Conservation (phyloP, 176 grass and related monocot species). For the Zea mays region Zm-B73-REFERENCE-NAM-5.0 NC_050099.1:243224001-243224500, state of each 20-base stretch:
- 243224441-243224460: conserved; percentile 39
- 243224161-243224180: conserved; percentile 69
- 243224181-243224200: conserved; percentile 62
- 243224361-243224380: conserved; percentile 24
- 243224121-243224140: conserved; percentile 63
- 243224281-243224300: conserved; percentile 72
- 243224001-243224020: conserved; percentile 93
- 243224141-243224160: conserved; percentile 53
- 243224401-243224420: conserved; percentile 63
- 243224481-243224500: conserved; percentile 52
- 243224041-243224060: conserved; percentile 76
- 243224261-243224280: conserved; percentile 66
- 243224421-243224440: conserved; percentile 51
- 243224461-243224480: conserved; percentile 51
- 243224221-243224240: conserved; percentile 68
- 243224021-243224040: conserved; percentile 79
- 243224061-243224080: conserved; percentile 77
- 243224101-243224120: conserved; percentile 45
- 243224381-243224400: conserved; percentile 48
- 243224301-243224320: conserved; percentile 74
- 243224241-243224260: conserved; percentile 60
- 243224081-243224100: conserved; percentile 72
- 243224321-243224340: conserved; percentile 66
- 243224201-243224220: conserved; percentile 62
- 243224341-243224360: conserved; percentile 58